These are phyloP conservation scores for Salix exigua DNA, from an alignment of 345 rosid genomes.

Conservation along the genomic window DNA sequence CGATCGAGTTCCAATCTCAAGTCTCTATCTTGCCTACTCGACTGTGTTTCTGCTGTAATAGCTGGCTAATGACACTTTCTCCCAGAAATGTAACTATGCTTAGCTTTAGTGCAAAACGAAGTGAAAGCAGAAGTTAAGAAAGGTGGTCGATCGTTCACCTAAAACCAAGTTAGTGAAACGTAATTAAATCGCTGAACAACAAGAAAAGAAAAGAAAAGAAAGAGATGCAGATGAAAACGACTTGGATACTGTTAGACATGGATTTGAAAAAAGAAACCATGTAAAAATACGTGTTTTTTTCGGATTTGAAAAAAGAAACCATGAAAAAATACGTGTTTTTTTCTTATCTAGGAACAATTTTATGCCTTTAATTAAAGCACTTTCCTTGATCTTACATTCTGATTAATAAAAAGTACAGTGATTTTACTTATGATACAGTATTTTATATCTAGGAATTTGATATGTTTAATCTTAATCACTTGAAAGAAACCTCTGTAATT, in stretches of 20 bases:
- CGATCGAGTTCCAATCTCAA: background rate
- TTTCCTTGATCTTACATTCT: too few relatives aligned
- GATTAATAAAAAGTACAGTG: too few relatives aligned
- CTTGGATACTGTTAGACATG: background rate
- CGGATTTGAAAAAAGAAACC: background rate
- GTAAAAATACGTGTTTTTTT: background rate
- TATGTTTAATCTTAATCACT: too few relatives aligned
- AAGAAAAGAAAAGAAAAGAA: too few relatives aligned
- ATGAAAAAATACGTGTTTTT: background rate
- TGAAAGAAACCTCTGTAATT: too few relatives aligned
- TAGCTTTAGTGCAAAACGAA: background rate
- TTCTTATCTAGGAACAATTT: background rate
- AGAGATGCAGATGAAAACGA: background rate
- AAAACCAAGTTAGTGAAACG: too few relatives aligned
- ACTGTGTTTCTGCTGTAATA: background rate
- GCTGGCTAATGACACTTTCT: background rate
- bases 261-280: background rate
- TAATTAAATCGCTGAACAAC: too few relatives aligned
- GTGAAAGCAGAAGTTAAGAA: too few relatives aligned
- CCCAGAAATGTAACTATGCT: background rate
- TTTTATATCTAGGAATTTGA: too few relatives aligned
- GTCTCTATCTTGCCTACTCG: background rate
- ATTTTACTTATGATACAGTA: too few relatives aligned
- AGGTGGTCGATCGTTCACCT: too few relatives aligned
- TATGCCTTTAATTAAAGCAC: background rate